A percentile compares a stretch with the other conserved stretches of the same genome.
phyloP scores from a whole-genome alignment of 2,329 filamentous ascomycete species.

The Orbilia quercus region DNA sequence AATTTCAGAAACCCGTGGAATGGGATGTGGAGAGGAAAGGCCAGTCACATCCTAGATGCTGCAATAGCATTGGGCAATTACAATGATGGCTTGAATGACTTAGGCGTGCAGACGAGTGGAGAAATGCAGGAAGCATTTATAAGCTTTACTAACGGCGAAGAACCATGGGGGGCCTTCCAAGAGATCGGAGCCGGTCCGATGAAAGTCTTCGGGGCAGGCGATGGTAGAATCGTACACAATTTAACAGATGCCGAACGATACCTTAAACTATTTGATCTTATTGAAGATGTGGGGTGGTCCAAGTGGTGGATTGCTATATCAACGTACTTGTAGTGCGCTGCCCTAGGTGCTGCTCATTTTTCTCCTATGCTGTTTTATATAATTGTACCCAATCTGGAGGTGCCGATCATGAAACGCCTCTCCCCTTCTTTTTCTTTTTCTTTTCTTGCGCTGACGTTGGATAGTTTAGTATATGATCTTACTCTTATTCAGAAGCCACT shows the following conservation, averaged over 20 bases:
- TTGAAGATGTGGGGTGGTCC: constrained; percentile 50
- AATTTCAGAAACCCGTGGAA: constrained; percentile 51
- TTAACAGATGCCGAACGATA: constrained; percentile 37
- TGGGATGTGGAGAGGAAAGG: constrained; percentile 50
- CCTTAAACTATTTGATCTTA: constrained; percentile 34
- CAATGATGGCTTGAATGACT: constrained; percentile 30
- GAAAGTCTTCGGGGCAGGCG: constrained; percentile 36
- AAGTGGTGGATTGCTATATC: constrained; percentile 49
- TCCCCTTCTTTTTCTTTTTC: too few species aligned
- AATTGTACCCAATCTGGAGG: too few species aligned
- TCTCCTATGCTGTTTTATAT: too few species aligned
- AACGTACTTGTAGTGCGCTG: constrained; percentile 30
- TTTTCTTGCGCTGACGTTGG: too few species aligned
- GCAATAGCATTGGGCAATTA: constrained; percentile 45
- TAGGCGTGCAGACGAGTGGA: constrained; percentile 22
- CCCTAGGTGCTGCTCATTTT: background rate
- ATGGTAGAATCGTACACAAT: constrained; percentile 23
- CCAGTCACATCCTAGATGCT: constrained; percentile 47
- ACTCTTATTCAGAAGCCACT: too few species aligned
- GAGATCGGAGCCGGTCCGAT: constrained; percentile 38
- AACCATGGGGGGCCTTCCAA: constrained; percentile 45
- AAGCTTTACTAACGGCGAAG: constrained; percentile 36
- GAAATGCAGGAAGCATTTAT: constrained; percentile 52
- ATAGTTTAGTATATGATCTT: too few species aligned
- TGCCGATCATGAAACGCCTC: too few species aligned